Evolutionary conservation across 768 basidiomycete species (phyloP), one percentile per base, ranked within the genome.

Genomic region (Phylloporus rhodoxanthus): DNA sequence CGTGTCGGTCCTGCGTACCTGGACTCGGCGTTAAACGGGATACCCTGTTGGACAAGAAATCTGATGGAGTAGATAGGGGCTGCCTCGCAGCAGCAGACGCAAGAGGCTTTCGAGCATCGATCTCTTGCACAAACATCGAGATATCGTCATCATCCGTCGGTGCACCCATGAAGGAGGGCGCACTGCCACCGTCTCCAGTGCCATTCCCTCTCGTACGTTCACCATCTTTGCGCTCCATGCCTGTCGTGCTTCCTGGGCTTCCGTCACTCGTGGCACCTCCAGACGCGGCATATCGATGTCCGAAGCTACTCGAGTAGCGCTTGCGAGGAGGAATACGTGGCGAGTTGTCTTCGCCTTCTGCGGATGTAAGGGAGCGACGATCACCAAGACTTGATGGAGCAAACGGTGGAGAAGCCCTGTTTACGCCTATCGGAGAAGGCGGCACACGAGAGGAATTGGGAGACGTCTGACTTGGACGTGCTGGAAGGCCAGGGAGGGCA

Each of bases 291-390:
- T 86, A 86, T 38, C 87, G 75, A 63, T 89, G 81, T 9, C 84
- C 81, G 61, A 91, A 91, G 52, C 81, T 85, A 56, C 84, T 87
- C 39, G 84, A 85, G 68, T 88, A 91, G 7, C 85, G 72, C 64
- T 84, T 85, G 33, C 81, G 70, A 25, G 56, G 9, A 43, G 63
- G 62, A 1, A 59, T 21, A 10, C 63, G 58, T 9, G 63, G 58
- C 19, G 63, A 60, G 25, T 55, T 57, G 20, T 69, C 70, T n/a
- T 62, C 69, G 10, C 65, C 70, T 51, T 70, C 68, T 14, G 59
- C 56, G n/a, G 67, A 68, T 5, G 56, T 50, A n/a, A 70, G 58
- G 20, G 72, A 73, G 3, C 72, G 64, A n/a, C 72, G 60, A 45
- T 72, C 72, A 8, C 74, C 68, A 14, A 76, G 57, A 52, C 70